Evolutionary conservation across 768 basidiomycete species (phyloP).

Genomic region (Tricholoma hemisulphureum): DNA sequence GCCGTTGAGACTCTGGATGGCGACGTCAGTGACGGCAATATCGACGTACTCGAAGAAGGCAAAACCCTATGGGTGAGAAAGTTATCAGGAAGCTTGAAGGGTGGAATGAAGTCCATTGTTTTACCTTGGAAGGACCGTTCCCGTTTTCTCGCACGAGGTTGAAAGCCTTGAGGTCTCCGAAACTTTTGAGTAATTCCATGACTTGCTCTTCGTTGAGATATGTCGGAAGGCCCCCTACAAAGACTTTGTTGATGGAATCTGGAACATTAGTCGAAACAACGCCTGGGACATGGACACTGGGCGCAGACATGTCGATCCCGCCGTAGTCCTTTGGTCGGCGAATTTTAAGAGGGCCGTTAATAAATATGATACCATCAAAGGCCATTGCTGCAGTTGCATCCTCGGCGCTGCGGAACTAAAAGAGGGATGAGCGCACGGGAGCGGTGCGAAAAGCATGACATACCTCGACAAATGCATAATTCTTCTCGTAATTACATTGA

Average conservation of each 20-base stretch:
- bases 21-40: slow-evolving; percentile 83
- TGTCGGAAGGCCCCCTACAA: slow-evolving; percentile 92
- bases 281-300: slow-evolving; percentile 84
- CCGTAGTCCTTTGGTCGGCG: slow-evolving; percentile 97
- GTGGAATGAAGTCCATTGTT: not conserved
- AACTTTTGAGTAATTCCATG: slow-evolving; percentile 94
- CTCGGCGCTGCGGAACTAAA: slow-evolving; percentile 94
- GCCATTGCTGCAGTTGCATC: slow-evolving; percentile 97
- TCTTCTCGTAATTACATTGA: slow-evolving; percentile 98
- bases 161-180: slow-evolving; percentile 97
- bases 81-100: not conserved
- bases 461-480: slow-evolving; percentile 98
- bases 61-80: slow-evolving; percentile 69
- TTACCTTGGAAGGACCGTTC: slow-evolving; percentile 83
- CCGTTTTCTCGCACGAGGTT: slow-evolving; percentile 95
- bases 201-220: slow-evolving; percentile 99
- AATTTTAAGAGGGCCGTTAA: slow-evolving; percentile 94
- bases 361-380: slow-evolving; percentile 95
- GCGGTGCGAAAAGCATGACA: slow-evolving; percentile 15
- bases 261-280: slow-evolving; percentile 96
- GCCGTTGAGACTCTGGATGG: slow-evolving; percentile 92
- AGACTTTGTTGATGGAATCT: slow-evolving; percentile 97
- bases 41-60: slow-evolving; percentile 99
- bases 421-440: slow-evolving; percentile 6
- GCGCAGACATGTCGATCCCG: slow-evolving; percentile 63